Percentiles rank a stretch among this genome's conserved stretches.
These are phyloP conservation scores for Boechera divaricarpa DNA, from an alignment of 345 rosid species.

Conservation along the genomic window DNA sequence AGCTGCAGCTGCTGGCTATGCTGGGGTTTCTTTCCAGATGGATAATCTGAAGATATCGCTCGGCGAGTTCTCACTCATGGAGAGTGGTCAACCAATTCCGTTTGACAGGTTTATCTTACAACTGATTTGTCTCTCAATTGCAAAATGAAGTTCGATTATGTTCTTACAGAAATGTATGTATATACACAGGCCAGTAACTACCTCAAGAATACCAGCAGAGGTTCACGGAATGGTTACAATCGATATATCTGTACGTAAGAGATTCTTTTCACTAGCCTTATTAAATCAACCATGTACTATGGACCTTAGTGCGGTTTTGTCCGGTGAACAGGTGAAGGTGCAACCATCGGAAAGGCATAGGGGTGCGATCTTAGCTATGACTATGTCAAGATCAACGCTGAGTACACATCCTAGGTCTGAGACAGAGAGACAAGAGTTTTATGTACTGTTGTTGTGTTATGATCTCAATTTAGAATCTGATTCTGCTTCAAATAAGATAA, in stretches of 20 bases:
- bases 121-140: constrained; percentile 2
- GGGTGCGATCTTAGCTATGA: constrained; percentile 91
- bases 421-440: not conserved
- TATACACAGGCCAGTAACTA: constrained; percentile 71
- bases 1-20: constrained; percentile 94
- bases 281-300: not conserved
- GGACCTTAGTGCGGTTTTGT: not conserved
- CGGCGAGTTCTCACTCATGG: constrained; percentile 87
- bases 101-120: constrained; percentile 69
- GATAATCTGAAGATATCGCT: constrained; percentile 69
- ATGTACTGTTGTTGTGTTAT: constrained; percentile 22
- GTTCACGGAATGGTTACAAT: constrained; percentile 76
- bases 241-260: constrained; percentile 66
- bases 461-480: not conserved
- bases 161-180: constrained; percentile 5
- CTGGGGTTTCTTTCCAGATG: constrained; percentile 69
- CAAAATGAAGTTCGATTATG: not conserved
- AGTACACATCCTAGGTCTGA: constrained; percentile 69
- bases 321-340: constrained; percentile 59
- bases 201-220: constrained; percentile 77
- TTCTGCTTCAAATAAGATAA: constrained; percentile 19
- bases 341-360: constrained; percentile 74
- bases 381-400: constrained; percentile 87
- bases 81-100: constrained; percentile 82
- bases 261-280: constrained; percentile 22